Percentiles rank a stretch among this genome's conserved stretches.
phyloP scores from a whole-genome alignment of 805 yeast genomes.

The Pichia cabralensis region DNA sequence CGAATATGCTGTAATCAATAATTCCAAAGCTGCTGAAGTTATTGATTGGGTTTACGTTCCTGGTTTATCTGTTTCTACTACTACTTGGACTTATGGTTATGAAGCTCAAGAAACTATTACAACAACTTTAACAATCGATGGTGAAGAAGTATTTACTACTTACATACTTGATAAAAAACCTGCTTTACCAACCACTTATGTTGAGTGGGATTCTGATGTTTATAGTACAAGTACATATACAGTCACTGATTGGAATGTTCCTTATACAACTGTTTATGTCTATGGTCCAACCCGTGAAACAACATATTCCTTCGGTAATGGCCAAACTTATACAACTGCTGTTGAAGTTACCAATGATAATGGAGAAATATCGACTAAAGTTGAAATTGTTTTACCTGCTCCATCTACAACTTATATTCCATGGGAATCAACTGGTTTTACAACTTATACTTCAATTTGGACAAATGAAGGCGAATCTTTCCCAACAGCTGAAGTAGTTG shows the following conservation, averaged over 20 bases:
- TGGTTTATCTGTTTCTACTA: conserved; percentile 1
- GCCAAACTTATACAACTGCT: background rate
- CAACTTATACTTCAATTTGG: background rate
- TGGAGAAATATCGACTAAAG: background rate
- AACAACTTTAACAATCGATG: background rate
- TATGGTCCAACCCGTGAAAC: conserved; percentile 3
- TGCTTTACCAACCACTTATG: conserved; percentile 1
- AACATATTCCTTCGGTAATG: background rate
- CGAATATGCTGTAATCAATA: background rate
- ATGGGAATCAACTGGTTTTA: background rate
- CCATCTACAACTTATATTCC: background rate
- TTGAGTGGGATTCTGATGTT: background rate
- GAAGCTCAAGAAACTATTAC: background rate
- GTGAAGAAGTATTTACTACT: conserved; percentile 1
- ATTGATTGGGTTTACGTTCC: conserved; percentile 1
- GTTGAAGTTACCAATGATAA: background rate
- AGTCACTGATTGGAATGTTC: background rate
- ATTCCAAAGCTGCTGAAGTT: background rate
- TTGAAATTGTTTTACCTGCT: conserved; percentile 1
- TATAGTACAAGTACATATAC: background rate
- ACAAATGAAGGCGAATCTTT: background rate
- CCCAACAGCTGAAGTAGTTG: conserved; percentile 1
- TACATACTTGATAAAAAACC: background rate
- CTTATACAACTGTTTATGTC: conserved; percentile 1
- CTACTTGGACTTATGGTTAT: conserved; percentile 3